A percentile compares a stretch with the other conserved stretches of the same genome.
phyloP scores from a whole-genome alignment of 2,329 filamentous ascomycete genomes.

The Trichoderma sp. region DNA sequence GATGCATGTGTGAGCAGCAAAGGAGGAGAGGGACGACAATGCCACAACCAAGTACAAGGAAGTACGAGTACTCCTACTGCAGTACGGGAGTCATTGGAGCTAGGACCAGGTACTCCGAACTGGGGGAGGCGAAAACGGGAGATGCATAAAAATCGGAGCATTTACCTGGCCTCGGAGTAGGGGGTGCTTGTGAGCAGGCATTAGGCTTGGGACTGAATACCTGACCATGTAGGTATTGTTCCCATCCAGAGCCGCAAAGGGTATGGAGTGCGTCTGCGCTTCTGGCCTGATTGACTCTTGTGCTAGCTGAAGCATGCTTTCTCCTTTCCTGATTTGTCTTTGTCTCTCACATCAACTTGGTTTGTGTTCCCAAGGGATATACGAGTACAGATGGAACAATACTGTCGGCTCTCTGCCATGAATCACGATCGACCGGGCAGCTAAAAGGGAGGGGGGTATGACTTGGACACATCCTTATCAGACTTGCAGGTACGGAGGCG shows the following conservation, averaged over 20 bases:
- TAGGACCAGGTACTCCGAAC: conserved; percentile 1
- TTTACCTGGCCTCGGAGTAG: background rate
- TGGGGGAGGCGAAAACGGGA: background rate
- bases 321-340: conserved; percentile 10
- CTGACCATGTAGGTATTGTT: background rate
- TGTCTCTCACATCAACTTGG: background rate
- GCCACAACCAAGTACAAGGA: background rate
- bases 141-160: background rate
- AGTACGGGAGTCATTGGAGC: background rate
- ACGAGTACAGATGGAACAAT: background rate
- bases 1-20: conserved; percentile 1
- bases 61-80: background rate
- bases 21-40: background rate
- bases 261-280: background rate
- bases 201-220: background rate
- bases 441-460: background rate
- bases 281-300: background rate
- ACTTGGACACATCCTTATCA: conserved; percentile 8
- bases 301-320: conserved; percentile 9
- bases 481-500: conserved; percentile 12
- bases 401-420: conserved; percentile 1
- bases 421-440: conserved; percentile 11
- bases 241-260: background rate
- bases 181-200: background rate
- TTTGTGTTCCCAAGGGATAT: background rate